phyloP scores from a whole-genome alignment of 208 protist species.

The Trypanosoma mega region DNA sequence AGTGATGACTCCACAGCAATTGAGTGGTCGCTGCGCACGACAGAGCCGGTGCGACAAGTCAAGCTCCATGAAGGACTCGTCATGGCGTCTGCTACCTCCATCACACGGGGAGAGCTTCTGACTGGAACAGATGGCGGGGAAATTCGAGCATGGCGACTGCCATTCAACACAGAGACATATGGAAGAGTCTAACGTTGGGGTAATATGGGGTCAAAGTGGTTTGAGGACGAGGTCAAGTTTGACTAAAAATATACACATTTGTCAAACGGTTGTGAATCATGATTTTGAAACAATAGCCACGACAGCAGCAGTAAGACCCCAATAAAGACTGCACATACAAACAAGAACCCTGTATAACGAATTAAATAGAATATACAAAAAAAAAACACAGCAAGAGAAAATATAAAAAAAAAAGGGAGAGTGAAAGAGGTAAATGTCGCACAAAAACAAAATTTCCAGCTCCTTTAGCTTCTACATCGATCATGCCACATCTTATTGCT shows the following conservation, averaged over 20 bases:
- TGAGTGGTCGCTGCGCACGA: slow-evolving; percentile 54
- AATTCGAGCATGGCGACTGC: slow-evolving; percentile 70
- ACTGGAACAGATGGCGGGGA: slow-evolving; percentile 78
- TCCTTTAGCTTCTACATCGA: too few relatives aligned
- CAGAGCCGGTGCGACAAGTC: slow-evolving; percentile 59
- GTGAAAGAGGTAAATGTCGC: too few relatives aligned
- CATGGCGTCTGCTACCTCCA: slow-evolving; percentile 70
- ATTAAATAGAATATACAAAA: too few relatives aligned
- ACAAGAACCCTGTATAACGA: too few relatives aligned
- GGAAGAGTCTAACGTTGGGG: background rate
- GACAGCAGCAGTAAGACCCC: too few relatives aligned
- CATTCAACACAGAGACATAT: slow-evolving; percentile 56
- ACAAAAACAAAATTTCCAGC: too few relatives aligned
- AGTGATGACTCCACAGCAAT: slow-evolving; percentile 81
- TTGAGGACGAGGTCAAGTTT: background rate
- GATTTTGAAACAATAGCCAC: too few relatives aligned
- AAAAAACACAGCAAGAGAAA: too few relatives aligned
- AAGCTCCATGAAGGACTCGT: slow-evolving; percentile 77
- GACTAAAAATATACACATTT: background rate
- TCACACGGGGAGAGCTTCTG: slow-evolving; percentile 40
- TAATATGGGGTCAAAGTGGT: background rate
- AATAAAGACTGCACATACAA: too few relatives aligned
- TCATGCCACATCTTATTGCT: too few relatives aligned
- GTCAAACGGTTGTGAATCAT: too few relatives aligned
- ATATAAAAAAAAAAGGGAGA: too few relatives aligned